These are phyloP conservation scores for Phaeophleospora eucalypticola DNA, from an alignment of 2,329 filamentous ascomycete species.

Conservation along the genomic window DNA sequence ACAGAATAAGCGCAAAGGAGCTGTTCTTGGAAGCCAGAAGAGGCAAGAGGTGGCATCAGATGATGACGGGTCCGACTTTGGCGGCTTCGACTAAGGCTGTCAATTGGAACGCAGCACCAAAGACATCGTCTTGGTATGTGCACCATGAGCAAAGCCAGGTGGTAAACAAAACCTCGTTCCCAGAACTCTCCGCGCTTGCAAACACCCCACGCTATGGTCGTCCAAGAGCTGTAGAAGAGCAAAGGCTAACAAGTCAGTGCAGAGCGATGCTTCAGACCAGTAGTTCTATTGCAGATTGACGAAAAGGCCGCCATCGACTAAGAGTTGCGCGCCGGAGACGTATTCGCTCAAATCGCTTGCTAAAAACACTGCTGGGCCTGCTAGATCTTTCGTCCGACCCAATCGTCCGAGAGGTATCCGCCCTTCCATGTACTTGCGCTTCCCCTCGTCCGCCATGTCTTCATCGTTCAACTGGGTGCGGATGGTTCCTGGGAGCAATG, in stretches of 20 bases:
- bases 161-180: no score
- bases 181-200: no score
- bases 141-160: no score
- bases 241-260: no score
- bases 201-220: no score
- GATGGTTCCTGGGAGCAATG: slow-evolving; percentile 77
- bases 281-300: slow-evolving; percentile 70
- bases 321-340: slow-evolving; percentile 75
- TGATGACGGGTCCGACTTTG: slow-evolving; percentile 37
- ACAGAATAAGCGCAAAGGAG: slow-evolving; percentile 59
- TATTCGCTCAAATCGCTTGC: slow-evolving; percentile 76
- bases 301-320: slow-evolving; percentile 86
- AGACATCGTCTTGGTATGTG: no score
- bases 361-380: slow-evolving; percentile 79
- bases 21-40: slow-evolving; percentile 35
- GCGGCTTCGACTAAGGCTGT: slow-evolving; percentile 36
- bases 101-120: no score
- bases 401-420: slow-evolving; percentile 73
- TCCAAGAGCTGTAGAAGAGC: no score
- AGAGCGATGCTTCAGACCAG: not conserved
- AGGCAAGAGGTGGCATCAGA: slow-evolving; percentile 20
- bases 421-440: slow-evolving; percentile 73
- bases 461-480: slow-evolving; percentile 79
- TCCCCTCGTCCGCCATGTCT: slow-evolving; percentile 68
- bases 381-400: slow-evolving; percentile 70